phyloP scores from a whole-genome alignment of 2,329 filamentous ascomycete species.

The Aureobasidium melanogenum region DNA sequence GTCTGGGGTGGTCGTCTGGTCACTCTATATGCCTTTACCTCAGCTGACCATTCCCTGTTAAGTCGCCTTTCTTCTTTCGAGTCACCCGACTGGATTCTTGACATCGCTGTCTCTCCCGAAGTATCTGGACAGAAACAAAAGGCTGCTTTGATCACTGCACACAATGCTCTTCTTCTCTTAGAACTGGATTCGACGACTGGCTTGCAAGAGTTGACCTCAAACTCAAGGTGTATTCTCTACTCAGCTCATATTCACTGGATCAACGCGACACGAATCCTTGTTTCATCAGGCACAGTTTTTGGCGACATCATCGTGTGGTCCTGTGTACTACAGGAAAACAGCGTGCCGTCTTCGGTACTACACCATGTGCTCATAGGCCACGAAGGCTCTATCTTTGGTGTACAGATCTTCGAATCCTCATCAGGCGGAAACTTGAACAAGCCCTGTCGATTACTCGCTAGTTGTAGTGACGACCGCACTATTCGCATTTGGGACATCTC shows the following conservation, averaged over 20 bases:
- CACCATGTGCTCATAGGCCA: slow-evolving; percentile 59
- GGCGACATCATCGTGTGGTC: slow-evolving; percentile 91
- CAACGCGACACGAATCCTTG: slow-evolving; percentile 50
- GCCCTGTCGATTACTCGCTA: slow-evolving; percentile 60
- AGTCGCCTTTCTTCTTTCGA: background rate
- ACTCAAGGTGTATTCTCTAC: slow-evolving; percentile 78
- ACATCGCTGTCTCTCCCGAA: slow-evolving; percentile 41
- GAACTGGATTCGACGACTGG: slow-evolving; percentile 21
- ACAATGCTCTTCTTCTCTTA: slow-evolving; percentile 62
- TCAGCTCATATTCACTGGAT: slow-evolving; percentile 66
- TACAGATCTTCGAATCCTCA: slow-evolving; percentile 61
- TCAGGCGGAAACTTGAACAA: slow-evolving; percentile 27
- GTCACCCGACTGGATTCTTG: slow-evolving; percentile 64
- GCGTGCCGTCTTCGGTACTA: slow-evolving; percentile 29
- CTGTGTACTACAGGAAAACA: slow-evolving; percentile 34
- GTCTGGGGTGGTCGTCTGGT: slow-evolving; percentile 63
- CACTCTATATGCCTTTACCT: background rate
- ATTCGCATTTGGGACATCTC: slow-evolving; percentile 82
- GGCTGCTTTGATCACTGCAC: slow-evolving; percentile 64
- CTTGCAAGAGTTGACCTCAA: slow-evolving; percentile 33
- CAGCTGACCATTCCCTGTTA: background rate
- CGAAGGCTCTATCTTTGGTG: slow-evolving; percentile 88
- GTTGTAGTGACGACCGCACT: slow-evolving; percentile 90
- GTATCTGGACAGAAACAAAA: slow-evolving; percentile 22
- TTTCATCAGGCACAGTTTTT: slow-evolving; percentile 87